Evolutionary conservation across 1,284 basidiomycete genomes (phyloP), one percentile per base, ranked within the genome.

Genomic region (Pisolithus thermaeus): DNA sequence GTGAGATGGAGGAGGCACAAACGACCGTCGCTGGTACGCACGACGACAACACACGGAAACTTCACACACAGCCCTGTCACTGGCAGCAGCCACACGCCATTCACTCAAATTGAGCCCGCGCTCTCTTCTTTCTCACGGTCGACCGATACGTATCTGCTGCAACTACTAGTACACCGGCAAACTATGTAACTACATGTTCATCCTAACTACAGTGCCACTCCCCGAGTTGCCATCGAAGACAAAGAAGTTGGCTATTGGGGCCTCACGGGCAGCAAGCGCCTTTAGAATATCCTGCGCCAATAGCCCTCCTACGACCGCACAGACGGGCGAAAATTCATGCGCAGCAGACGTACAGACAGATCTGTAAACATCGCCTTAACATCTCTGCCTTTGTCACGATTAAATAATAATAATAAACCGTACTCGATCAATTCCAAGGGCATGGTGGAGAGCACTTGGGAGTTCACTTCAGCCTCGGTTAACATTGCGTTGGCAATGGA

Each of bases 271-370:
- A 40, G 89, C 90, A 36, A 99, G 74, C 0, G 90, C 84, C 68
- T 97, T 96, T 42, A 99, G 75, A 48, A 98, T 87, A 66, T 98
- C 96, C 70, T 99, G 97, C 2, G 87, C 94, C 14, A 98, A 72
- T 68, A 98, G 80, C 14, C 97, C 97, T 28, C 97, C 96, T 42
- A 99, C 76, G 27, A 99, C 87, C 1, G 94, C 94, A 65, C 93
- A 87, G 4, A 94, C 83, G 2, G 94, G 90, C 3, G 90, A 84
- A 73, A 96, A 90, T 65, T 96, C 89, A 65, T 88, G 82, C n/a
- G 73, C 70, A 14, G 92, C 86, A n/a, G 87, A 86, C 16, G 73
- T 75, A 11, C 84, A 73, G 44, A 89, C 59, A 41, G 81, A 73
- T 52, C 87, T 88, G 56, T 42, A 35, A 49, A 39, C 18, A 46